phyloP scores from a whole-genome alignment of 352 stramenopile species.

The Lagenidium giganteum region DNA sequence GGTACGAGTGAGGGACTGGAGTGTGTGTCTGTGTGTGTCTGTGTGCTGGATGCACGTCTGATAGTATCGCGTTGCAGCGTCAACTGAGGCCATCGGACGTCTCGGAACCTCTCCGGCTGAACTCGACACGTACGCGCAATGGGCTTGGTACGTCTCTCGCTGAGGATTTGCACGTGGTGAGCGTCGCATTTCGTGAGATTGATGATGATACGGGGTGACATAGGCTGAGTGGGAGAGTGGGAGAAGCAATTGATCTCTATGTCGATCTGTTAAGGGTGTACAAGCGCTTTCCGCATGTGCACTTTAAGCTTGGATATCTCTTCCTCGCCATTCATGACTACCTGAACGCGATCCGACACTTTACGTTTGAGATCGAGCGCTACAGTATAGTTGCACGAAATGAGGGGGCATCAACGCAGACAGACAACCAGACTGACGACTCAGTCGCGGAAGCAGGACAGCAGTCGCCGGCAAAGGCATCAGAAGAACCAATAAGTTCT shows the following conservation, averaged over 20 bases:
- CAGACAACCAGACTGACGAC: slow-evolving; percentile 1
- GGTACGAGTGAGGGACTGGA: too few relatives aligned
- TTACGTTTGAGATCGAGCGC: slow-evolving; percentile 35
- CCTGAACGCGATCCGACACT: slow-evolving; percentile 24
- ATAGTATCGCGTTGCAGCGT: too few relatives aligned
- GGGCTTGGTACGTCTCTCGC: slow-evolving; percentile 44
- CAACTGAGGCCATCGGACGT: too few relatives aligned
- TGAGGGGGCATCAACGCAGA: too few relatives aligned
- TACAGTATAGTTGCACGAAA: too few relatives aligned
- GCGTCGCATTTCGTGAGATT: background rate
- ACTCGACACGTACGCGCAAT: slow-evolving; percentile 43
- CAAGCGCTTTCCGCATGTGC: slow-evolving; percentile 33
- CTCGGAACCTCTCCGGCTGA: slow-evolving; percentile 15
- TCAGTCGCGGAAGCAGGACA: too few relatives aligned
- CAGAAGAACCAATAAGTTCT: too few relatives aligned
- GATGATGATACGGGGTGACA: background rate
- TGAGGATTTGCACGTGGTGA: too few relatives aligned
- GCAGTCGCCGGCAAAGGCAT: background rate
- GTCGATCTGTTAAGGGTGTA: slow-evolving; percentile 30
- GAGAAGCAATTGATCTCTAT: slow-evolving; percentile 47
- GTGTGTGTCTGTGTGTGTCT: too few relatives aligned
- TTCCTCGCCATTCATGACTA: slow-evolving; percentile 30
- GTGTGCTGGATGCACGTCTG: too few relatives aligned
- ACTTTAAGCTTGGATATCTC: slow-evolving; percentile 54
- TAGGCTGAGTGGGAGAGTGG: slow-evolving; percentile 37